Conservation (phyloP, 257 asterid genomes). For the Jasminum sambac region DNA sequence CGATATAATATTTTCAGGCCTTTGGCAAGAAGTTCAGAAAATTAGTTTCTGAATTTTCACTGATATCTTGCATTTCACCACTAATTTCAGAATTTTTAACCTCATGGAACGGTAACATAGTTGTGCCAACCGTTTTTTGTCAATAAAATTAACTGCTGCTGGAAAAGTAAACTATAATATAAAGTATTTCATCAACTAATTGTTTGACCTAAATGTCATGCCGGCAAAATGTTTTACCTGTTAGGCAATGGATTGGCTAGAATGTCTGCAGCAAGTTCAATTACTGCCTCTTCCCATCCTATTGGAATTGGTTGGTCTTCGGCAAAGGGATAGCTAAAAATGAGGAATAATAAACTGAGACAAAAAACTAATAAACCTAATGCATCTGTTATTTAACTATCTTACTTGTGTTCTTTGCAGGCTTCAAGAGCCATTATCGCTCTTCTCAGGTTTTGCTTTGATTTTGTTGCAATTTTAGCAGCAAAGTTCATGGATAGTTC, state of each 20-base stretch:
- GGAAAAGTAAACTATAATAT: background rate
- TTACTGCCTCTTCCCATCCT: conserved; percentile 79
- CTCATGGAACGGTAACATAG: background rate
- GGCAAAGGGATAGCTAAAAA: conserved; percentile 70
- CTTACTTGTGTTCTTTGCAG: conserved; percentile 84
- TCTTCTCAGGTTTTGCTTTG: conserved; percentile 71
- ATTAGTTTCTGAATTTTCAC: background rate
- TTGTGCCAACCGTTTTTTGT: background rate
- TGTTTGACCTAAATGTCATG: background rate
- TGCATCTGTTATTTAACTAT: background rate
- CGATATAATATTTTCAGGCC: background rate
- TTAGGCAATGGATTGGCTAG: conserved; percentile 66
- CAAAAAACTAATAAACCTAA: conserved; percentile 15
- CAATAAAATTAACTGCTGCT: background rate
- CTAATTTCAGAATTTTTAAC: background rate
- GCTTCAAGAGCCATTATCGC: conserved; percentile 95
- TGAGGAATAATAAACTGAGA: conserved; percentile 15
- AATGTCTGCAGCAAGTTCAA: conserved; percentile 69
- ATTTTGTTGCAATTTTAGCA: conserved; percentile 70
- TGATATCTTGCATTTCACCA: too few species aligned
- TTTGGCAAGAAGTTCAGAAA: background rate
- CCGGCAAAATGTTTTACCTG: conserved; percentile 38
- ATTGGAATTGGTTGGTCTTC: conserved; percentile 81
- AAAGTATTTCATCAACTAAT: background rate
- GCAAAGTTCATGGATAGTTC: conserved; percentile 75